Evolutionary conservation across 805 yeast genomes (phyloP), one percentile per base, ranked within the genome.

Genomic region (Starmerella sirachaensis): DNA sequence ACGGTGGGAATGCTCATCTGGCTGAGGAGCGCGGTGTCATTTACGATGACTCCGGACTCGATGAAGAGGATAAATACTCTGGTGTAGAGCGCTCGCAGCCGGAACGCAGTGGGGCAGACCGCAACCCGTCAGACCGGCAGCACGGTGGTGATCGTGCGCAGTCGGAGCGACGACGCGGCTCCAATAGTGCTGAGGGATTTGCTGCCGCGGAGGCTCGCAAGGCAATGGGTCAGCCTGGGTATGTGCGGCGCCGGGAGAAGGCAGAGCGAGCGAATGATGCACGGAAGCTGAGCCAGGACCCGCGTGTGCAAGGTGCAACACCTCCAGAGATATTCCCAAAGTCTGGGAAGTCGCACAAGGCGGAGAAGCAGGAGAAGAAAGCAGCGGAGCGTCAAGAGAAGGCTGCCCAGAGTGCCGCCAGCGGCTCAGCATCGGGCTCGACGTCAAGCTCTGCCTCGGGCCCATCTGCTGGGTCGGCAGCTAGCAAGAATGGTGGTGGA

Each of bases 11-110:
- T 54, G 62, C 72, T 20, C 97, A 91, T 56, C 46, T 86, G 18
- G 88, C 93, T 45, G 98, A 88, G 57, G 98, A 88, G 59, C 74
- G 98, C 57, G 94, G 94, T 18, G 45, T 74, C 12, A 50, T 29
- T 4, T 70, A 79, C 26, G 94, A 82, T 55, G 94, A 82, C 53
- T 72, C 80, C 42, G 94, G 93, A 13, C 48, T 82, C 49, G 97
- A 91, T 59, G 98, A 91, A 62, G 98, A 91, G 59, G 95, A 86
- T 58, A 81, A 81, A 59, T 91, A 86, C 55, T 84, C 95, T 4
- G 96, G 96, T 35, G 98, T 85, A 31, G 76, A 70, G 41, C 72
- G 91, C 52, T 54, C 21, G 5, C 6, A 9, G 12, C 29, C 24
- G 10, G 24, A 13, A 5, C n/a, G n/a, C n/a, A n/a, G n/a, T n/a